These are phyloP conservation scores for Tetrahymena elliotti DNA, from an alignment of 73 alveolate species.

Conservation along the genomic window DNA sequence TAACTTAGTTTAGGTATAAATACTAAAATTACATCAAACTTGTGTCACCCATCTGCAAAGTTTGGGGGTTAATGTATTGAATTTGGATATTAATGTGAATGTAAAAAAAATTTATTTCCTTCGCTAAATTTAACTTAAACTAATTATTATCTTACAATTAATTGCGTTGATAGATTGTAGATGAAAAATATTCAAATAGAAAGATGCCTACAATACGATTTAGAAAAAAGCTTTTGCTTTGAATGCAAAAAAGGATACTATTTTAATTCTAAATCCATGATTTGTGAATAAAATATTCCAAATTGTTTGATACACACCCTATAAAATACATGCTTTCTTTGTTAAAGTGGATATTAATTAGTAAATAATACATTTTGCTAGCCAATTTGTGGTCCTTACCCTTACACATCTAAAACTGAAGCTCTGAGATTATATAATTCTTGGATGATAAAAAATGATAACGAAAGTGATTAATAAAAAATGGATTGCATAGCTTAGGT, in stretches of 20 bases:
- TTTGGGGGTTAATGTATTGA: not conserved
- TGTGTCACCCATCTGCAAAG: too few relatives aligned
- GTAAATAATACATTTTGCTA: not conserved
- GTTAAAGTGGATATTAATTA: not conserved
- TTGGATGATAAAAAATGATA: too few relatives aligned
- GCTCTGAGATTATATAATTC: not conserved
- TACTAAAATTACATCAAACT: too few relatives aligned
- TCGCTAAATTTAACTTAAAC: not conserved
- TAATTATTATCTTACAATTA: not conserved
- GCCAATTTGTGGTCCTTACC: not conserved
- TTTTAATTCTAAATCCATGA: not conserved
- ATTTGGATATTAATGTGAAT: not conserved
- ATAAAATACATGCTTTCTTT: not conserved
- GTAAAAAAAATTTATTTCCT: not conserved
- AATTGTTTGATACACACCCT: not conserved
- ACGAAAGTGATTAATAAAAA: not conserved
- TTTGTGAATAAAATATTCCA: not conserved
- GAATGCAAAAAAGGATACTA: not conserved
- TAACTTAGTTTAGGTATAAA: not conserved
- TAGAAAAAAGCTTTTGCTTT: not conserved
- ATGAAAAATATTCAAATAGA: not conserved
- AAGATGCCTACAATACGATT: not conserved
- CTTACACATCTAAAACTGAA: not conserved
- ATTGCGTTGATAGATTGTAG: not conserved
- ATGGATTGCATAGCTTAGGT: not conserved